These are phyloP conservation scores for Fusarium brachygibbosum DNA, from an alignment of 2,329 filamentous ascomycete genomes.

Conservation along the genomic window DNA sequence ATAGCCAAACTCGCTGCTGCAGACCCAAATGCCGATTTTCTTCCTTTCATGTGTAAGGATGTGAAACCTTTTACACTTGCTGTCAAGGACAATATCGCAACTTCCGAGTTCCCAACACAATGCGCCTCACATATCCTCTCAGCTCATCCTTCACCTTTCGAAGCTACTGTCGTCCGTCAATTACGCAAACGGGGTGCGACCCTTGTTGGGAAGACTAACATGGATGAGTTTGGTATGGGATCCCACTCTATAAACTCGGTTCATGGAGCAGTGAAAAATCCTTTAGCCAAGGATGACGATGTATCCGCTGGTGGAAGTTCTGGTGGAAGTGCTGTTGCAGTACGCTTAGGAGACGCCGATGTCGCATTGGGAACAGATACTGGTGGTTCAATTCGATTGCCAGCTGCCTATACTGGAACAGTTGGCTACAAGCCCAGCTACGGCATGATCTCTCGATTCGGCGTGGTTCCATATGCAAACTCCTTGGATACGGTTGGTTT, in stretches of 20 bases:
- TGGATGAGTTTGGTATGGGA: slow-evolving; percentile 98
- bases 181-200: slow-evolving; percentile 73
- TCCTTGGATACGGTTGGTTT: slow-evolving; percentile 92
- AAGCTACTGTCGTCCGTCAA: slow-evolving; percentile 82
- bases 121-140: slow-evolving; percentile 83
- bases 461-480: slow-evolving; percentile 92
- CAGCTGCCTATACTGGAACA: slow-evolving; percentile 86
- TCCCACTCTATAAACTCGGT: slow-evolving; percentile 82
- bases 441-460: slow-evolving; percentile 85
- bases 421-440: slow-evolving; percentile 94
- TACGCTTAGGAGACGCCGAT: slow-evolving; percentile 70
- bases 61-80: slow-evolving; percentile 63
- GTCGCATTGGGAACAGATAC: slow-evolving; percentile 92
- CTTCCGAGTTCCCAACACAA: slow-evolving; percentile 76
- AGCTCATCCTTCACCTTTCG: slow-evolving; percentile 80
- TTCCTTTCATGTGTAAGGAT: slow-evolving; percentile 39
- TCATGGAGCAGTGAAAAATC: slow-evolving; percentile 74
- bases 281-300: slow-evolving; percentile 54
- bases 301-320: slow-evolving; percentile 89
- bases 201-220: slow-evolving; percentile 85
- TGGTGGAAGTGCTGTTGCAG: slow-evolving; percentile 90
- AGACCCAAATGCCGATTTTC: slow-evolving; percentile 9
- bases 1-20: slow-evolving; percentile 26
- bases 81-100: slow-evolving; percentile 84
- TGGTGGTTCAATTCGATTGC: slow-evolving; percentile 87